Percentiles rank a stretch among this genome's conserved stretches.
Evolutionary conservation across 176 grass and related monocot species (phyloP).

Genomic region (Aegilops umbellulata): DNA sequence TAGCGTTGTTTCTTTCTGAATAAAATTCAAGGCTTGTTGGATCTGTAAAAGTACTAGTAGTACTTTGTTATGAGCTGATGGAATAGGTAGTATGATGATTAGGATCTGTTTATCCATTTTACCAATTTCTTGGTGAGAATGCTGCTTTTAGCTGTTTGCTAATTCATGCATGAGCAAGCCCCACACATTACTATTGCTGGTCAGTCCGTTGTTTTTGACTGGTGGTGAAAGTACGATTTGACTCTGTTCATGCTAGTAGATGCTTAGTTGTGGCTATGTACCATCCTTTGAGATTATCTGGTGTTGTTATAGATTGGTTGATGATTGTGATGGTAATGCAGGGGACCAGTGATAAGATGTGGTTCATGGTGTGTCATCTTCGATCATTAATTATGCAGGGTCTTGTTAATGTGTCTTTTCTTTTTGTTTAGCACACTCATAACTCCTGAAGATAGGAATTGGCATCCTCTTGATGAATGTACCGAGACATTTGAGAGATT

Average conservation of each 20-base stretch:
- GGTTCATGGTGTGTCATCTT: neutral
- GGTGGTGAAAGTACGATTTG: neutral
- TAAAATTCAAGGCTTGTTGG: neutral
- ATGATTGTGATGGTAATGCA: neutral
- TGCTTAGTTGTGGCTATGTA: neutral
- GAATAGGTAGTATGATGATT: neutral
- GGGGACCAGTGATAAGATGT: neutral
- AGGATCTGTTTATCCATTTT: neutral
- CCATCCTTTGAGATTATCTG: neutral
- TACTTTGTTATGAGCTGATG: too few species aligned
- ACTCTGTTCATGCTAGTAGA: neutral
- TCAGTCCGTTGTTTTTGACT: neutral
- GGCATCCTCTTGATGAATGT: neutral
- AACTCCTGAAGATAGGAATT: constrained; percentile 2
- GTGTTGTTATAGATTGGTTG: neutral
- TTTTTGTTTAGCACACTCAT: neutral
- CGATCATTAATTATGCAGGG: neutral
- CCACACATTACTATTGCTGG: neutral
- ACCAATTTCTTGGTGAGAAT: neutral
- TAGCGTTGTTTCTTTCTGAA: neutral
- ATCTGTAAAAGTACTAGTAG: neutral
- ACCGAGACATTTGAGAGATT: neutral
- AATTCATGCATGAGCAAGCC: neutral
- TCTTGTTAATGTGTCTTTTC: neutral
- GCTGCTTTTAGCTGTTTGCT: neutral